A percentile compares a stretch with the other conserved stretches of the same genome.
These are phyloP conservation scores for Dactylellina haptotyla DNA, from an alignment of 2,329 filamentous ascomycete genomes.

Conservation along the genomic window DNA sequence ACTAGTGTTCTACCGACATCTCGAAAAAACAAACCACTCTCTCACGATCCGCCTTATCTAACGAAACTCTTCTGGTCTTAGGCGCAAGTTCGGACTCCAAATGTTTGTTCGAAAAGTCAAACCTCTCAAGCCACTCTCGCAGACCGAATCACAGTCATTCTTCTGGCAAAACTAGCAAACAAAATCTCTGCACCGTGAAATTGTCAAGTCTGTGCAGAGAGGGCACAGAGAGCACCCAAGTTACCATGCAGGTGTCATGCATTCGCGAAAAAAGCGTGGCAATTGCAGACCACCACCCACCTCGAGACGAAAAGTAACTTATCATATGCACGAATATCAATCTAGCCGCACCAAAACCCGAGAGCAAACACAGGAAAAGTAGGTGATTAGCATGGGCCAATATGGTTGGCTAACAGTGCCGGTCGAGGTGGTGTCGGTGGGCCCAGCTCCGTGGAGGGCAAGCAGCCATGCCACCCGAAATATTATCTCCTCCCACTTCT, in stretches of 20 bases:
- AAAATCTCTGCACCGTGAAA: slow-evolving; percentile 41
- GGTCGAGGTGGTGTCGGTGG: slow-evolving; percentile 10
- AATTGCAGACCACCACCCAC: neutral
- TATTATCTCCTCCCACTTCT: slow-evolving; percentile 3
- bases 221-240: too few species aligned
- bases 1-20: too few species aligned
- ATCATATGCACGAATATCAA: slow-evolving; percentile 21
- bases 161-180: slow-evolving; percentile 47
- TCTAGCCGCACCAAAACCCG: slow-evolving; percentile 32
- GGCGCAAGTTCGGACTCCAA: slow-evolving; percentile 31
- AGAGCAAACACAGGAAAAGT: slow-evolving; percentile 45
- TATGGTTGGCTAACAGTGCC: slow-evolving; percentile 24
- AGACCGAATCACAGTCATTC: slow-evolving; percentile 22
- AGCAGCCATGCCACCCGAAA: slow-evolving; percentile 5
- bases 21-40: slow-evolving; percentile 1
- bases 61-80: neutral
- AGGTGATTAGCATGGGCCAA: neutral
- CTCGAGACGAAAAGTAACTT: slow-evolving; percentile 12
- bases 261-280: slow-evolving; percentile 20
- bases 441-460: slow-evolving; percentile 22
- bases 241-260: slow-evolving; percentile 51
- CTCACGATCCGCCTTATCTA: slow-evolving; percentile 28
- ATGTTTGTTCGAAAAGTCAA: slow-evolving; percentile 19
- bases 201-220: slow-evolving; percentile 36
- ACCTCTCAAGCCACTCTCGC: slow-evolving; percentile 23